phyloP scores from a whole-genome alignment of 1,284 basidiomycete species.

The Cutaneotrichosporon arboriforme region DNA sequence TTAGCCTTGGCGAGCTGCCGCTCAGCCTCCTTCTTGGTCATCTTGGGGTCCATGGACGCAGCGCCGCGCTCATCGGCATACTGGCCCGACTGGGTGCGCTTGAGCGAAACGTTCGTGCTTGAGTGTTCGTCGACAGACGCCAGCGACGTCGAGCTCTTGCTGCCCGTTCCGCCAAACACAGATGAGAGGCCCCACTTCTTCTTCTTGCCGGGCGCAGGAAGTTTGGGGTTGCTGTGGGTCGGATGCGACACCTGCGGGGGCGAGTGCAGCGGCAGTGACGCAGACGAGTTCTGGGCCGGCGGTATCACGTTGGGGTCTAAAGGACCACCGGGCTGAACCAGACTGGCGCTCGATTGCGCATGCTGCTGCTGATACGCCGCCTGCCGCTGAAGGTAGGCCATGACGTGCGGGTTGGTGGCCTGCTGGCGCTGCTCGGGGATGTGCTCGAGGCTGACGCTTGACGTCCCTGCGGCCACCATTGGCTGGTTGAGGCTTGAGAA shows the following conservation, averaged over 20 bases:
- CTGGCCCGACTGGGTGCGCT: constrained; percentile 72
- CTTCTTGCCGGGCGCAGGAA: constrained; percentile 41
- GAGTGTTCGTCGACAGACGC: constrained; percentile 59
- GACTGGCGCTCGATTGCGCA: background rate
- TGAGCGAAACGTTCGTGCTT: constrained; percentile 53
- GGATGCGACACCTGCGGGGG: background rate
- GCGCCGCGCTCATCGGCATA: constrained; percentile 59
- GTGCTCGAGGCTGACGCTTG: background rate
- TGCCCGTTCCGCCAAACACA: constrained; percentile 69
- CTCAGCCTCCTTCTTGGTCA: constrained; percentile 84
- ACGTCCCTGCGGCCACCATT: background rate
- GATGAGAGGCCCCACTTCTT: constrained; percentile 49
- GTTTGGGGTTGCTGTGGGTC: background rate
- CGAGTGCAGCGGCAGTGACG: background rate
- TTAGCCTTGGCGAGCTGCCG: constrained; percentile 78
- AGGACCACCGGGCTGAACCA: too few species aligned
- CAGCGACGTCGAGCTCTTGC: constrained; percentile 51
- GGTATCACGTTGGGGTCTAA: background rate
- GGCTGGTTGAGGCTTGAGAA: background rate
- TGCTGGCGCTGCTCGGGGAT: constrained; percentile 1
- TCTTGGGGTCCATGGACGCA: constrained; percentile 61
- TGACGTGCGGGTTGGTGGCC: constrained; percentile 16
- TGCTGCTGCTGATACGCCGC: constrained; percentile 20
- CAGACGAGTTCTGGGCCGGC: background rate
- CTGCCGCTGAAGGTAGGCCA: constrained; percentile 29